A percentile compares a stretch with the other conserved stretches of the same genome.
These are phyloP conservation scores for Heliocybe sulcata DNA, from an alignment of 1,284 basidiomycete genomes.

Conservation along the genomic window DNA sequence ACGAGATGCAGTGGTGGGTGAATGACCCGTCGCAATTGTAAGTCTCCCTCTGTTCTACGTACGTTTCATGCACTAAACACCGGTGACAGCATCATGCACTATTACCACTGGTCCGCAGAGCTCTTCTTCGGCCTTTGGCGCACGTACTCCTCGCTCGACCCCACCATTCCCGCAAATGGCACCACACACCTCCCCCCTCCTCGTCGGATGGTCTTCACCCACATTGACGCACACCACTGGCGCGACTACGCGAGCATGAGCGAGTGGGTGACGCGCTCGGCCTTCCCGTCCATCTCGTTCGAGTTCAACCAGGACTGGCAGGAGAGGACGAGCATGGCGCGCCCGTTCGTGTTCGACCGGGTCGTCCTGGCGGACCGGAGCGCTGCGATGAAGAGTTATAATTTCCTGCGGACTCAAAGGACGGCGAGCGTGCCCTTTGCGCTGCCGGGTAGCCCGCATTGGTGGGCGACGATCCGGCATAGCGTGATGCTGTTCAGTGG, in stretches of 20 bases:
- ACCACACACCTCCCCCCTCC: constrained; percentile 65
- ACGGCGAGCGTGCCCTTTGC: constrained; percentile 70
- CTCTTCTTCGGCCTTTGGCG: constrained; percentile 87
- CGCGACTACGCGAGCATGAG: constrained; percentile 84
- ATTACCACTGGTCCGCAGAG: constrained; percentile 85
- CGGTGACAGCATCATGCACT: constrained; percentile 57
- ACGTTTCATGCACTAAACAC: constrained; percentile 7
- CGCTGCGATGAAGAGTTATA: constrained; percentile 67
- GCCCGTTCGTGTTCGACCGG: constrained; percentile 74
- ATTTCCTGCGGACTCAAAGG: constrained; percentile 64
- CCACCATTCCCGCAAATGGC: constrained; percentile 54
- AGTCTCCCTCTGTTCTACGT: constrained; percentile 15
- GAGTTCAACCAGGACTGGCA: constrained; percentile 78
- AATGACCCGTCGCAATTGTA: constrained; percentile 85
- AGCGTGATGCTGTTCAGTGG: constrained; percentile 70
- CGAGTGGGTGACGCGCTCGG: constrained; percentile 66
- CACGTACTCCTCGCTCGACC: constrained; percentile 77
- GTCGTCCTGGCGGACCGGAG: constrained; percentile 79
- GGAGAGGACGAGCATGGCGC: constrained; percentile 64
- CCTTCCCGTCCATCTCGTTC: constrained; percentile 69
- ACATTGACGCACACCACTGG: constrained; percentile 71
- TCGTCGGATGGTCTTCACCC: constrained; percentile 68
- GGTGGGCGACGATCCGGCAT: constrained; percentile 76
- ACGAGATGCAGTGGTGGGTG: constrained; percentile 49
- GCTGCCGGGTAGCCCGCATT: constrained; percentile 65